Conservation (phyloP, 2,329 filamentous ascomycete species). For the Chrysoporthe puriensis region DNA sequence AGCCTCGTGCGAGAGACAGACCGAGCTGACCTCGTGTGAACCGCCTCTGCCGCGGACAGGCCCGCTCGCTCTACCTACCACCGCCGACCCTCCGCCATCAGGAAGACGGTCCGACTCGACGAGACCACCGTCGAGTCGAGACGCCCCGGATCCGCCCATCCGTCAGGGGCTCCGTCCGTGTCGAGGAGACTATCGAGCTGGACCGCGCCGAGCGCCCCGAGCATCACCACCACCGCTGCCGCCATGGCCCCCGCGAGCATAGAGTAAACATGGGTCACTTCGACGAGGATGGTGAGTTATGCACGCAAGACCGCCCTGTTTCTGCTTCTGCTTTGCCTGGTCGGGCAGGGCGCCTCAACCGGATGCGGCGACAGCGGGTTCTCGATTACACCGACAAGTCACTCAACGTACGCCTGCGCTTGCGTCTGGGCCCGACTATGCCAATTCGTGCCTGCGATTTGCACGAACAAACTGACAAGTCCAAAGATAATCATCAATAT, state of each 20-base stretch:
- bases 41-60: conserved; percentile 34
- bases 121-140: conserved; percentile 42
- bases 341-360: too few species aligned
- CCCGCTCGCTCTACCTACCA: conserved; percentile 45
- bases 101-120: conserved; percentile 38
- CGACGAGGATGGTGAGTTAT: conserved; percentile 61
- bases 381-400: too few species aligned
- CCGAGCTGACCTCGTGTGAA: background rate
- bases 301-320: background rate
- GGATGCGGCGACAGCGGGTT: too few species aligned
- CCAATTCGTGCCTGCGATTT: too few species aligned
- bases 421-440: too few species aligned
- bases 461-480: too few species aligned
- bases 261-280: conserved; percentile 68
- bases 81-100: conserved; percentile 36
- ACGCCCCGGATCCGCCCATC: conserved; percentile 46
- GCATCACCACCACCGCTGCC: conserved; percentile 37
- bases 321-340: too few species aligned
- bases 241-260: conserved; percentile 38
- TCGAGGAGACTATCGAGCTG: conserved; percentile 68
- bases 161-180: conserved; percentile 24
- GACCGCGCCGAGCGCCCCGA: conserved; percentile 39
- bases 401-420: too few species aligned
- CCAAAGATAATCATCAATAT: too few species aligned
- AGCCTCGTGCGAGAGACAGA: too few species aligned